phyloP scores from a whole-genome alignment of 169 alveolate species.

The Cryptosporidium meleagridis region DNA sequence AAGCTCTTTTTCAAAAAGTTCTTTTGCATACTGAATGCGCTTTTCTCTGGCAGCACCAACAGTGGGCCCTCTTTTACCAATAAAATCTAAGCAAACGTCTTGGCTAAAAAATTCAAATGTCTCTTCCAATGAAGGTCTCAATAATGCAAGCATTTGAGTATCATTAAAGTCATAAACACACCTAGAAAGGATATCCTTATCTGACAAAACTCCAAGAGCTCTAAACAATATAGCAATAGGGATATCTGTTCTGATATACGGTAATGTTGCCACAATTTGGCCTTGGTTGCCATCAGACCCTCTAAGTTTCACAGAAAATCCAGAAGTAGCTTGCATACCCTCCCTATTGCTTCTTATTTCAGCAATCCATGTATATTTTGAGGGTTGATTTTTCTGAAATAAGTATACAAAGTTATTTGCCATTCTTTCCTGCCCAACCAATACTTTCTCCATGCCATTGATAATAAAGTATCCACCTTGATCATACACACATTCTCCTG shows the following conservation, averaged over 20 bases:
- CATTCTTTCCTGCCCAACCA: constrained; percentile 99
- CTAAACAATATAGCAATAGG: constrained; percentile 97
- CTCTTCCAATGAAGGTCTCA: constrained; percentile 95
- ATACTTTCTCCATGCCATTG: constrained; percentile 99
- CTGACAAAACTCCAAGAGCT: constrained; percentile 96
- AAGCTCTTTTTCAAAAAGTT: constrained; percentile 94
- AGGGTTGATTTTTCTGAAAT: constrained; percentile 95
- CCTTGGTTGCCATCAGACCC: constrained; percentile 81
- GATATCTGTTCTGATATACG: constrained; percentile 95
- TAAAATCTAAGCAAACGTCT: constrained; percentile 90
- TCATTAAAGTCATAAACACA: constrained; percentile 95
- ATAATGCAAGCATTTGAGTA: constrained; percentile 94
- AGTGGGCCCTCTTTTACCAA: constrained; percentile 96
- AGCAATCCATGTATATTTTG: constrained; percentile 97
- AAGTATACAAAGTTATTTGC: constrained; percentile 98
- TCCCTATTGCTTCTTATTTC: constrained; percentile 95
- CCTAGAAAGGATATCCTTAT: constrained; percentile 89
- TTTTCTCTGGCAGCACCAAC: constrained; percentile 93
- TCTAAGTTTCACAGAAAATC: constrained; percentile 92
- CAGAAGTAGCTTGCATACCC: constrained; percentile 93
- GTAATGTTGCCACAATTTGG: constrained; percentile 95
- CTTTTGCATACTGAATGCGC: constrained; percentile 94
- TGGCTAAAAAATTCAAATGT: constrained; percentile 93
- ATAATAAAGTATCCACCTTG: constrained; percentile 97
- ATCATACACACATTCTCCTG: constrained; percentile 97